Base-by-base conservation (phyloP, 2,329 filamentous ascomycete genomes). In the Lachnellula occidentalis region DNA sequence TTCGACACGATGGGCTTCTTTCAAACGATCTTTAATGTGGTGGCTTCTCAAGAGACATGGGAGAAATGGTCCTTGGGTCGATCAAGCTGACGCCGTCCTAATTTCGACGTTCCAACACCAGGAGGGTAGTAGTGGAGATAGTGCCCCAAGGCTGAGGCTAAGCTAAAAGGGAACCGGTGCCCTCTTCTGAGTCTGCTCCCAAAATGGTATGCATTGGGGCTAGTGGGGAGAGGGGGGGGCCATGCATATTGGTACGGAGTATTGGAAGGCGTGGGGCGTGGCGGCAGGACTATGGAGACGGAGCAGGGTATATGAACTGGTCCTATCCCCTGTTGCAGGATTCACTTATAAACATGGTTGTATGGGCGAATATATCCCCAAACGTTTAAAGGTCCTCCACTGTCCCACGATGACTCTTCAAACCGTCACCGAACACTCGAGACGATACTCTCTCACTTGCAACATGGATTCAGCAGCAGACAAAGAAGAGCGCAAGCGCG, bases 401-500 rank as follows among this genome's bases (percentile, higher is more conserved):
- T 48, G 31, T 45, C 48, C 46, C 54, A 61, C 39, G 43, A 67
- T 66, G 62, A 59, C 62, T 37, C 54, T 55, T 50, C 58, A 59
- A 45, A 61, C 60, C 22, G 50, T 58, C 27, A 59, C 55, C 22
- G 53, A 56, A 45, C 55, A 62, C 45, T 58, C 62, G 15, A 62
- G 52, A 49, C 61, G 63, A 19, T 66, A 64, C 43, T 60, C 60
- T n/a, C 55, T 62, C 54, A 52, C 58, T 42, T 55, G 37, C 48
- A 58, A 50, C 39, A 68, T 68, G 66, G 65, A 68, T 52, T 63
- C 64, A 21, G 22, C 59, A 46, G 60, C 55, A 37, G 67, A 69
- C 46, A 69, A 68, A 62, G 67, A 69, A 61, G 66, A 69, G 49
- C 65, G 67, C 51, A 69, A 69, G 55, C 65, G 67, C 60, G 67